These are phyloP conservation scores for Phytopythium boreale DNA, from an alignment of 352 stramenopile genomes.

Conservation along the genomic window DNA sequence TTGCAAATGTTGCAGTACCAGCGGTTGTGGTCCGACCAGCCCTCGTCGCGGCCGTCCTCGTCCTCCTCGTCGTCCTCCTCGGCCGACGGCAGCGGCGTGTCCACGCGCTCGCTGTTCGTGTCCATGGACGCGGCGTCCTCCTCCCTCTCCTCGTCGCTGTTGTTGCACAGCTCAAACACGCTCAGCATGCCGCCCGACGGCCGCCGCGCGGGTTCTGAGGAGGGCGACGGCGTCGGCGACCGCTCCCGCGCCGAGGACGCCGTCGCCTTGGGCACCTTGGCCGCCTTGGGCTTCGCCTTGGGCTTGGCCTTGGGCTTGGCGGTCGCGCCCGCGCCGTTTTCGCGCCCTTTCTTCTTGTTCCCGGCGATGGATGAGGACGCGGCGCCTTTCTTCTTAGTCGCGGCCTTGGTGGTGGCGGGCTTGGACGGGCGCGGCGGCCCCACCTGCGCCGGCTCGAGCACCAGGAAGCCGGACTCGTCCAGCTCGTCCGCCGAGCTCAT, in stretches of 20 bases:
- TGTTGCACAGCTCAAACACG: slow-evolving; percentile 72
- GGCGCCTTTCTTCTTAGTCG: neutral
- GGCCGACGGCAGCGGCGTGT: slow-evolving; percentile 28
- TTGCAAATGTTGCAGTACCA: slow-evolving; percentile 92
- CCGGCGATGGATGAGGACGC: neutral
- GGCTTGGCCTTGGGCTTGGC: neutral
- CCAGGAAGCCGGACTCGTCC: slow-evolving; percentile 15
- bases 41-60: slow-evolving; percentile 42
- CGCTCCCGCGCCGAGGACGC: neutral
- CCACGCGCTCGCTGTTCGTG: slow-evolving; percentile 26
- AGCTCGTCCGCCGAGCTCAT: slow-evolving; percentile 29
- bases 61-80: slow-evolving; percentile 40
- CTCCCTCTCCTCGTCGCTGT: slow-evolving; percentile 34
- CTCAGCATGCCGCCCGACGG: slow-evolving; percentile 66
- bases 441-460: slow-evolving; percentile 9
- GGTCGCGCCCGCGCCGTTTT: neutral
- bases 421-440: slow-evolving; percentile 13
- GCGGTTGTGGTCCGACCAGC: slow-evolving; percentile 84
- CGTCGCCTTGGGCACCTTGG: slow-evolving; percentile 7
- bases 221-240: slow-evolving; percentile 1
- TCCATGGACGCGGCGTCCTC: slow-evolving; percentile 27
- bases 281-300: slow-evolving; percentile 14
- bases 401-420: neutral
- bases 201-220: slow-evolving; percentile 11
- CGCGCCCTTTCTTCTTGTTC: neutral